phyloP scores from a whole-genome alignment of 176 grass and related monocot species.

The Elymus sibiricus region DNA sequence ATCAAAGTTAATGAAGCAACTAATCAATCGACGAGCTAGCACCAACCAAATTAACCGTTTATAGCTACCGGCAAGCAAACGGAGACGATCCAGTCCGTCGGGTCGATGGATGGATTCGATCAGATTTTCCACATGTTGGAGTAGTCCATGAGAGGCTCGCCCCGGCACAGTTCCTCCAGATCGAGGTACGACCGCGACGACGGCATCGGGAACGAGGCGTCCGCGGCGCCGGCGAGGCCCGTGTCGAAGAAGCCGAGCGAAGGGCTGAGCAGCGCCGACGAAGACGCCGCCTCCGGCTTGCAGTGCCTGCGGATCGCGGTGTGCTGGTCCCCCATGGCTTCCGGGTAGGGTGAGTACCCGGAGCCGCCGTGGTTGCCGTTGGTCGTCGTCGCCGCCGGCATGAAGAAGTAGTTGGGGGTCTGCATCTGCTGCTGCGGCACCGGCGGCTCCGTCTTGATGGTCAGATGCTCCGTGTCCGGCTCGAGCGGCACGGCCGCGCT shows the following conservation, averaged over 20 bases:
- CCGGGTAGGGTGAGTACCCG: not conserved
- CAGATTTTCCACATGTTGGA: slow-evolving; percentile 41
- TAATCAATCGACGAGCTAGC: slow-evolving; percentile 3
- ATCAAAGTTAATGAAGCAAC: slow-evolving; percentile 21
- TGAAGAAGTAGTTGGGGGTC: slow-evolving; percentile 9
- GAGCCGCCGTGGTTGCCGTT: not conserved
- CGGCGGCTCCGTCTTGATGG: slow-evolving; percentile 32
- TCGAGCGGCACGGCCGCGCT: not conserved
- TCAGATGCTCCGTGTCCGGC: not conserved
- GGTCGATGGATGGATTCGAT: not conserved
- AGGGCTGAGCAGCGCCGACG: not conserved
- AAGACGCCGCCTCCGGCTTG: not conserved
- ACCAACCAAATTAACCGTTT: not conserved
- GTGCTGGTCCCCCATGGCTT: not conserved
- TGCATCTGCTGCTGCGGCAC: not conserved
- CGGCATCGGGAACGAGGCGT: not conserved
- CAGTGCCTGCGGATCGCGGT: slow-evolving; percentile 47
- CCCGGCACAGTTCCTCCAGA: slow-evolving; percentile 28
- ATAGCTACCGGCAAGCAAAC: not conserved
- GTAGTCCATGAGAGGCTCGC: slow-evolving; percentile 22
- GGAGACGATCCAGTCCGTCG: not conserved
- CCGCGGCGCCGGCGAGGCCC: not conserved
- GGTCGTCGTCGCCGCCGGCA: not conserved
- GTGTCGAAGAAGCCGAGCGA: not conserved
- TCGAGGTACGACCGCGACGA: slow-evolving; percentile 5